These are phyloP conservation scores for Neospermospora avenae DNA, from an alignment of 2,329 filamentous ascomycete species.

Conservation along the genomic window DNA sequence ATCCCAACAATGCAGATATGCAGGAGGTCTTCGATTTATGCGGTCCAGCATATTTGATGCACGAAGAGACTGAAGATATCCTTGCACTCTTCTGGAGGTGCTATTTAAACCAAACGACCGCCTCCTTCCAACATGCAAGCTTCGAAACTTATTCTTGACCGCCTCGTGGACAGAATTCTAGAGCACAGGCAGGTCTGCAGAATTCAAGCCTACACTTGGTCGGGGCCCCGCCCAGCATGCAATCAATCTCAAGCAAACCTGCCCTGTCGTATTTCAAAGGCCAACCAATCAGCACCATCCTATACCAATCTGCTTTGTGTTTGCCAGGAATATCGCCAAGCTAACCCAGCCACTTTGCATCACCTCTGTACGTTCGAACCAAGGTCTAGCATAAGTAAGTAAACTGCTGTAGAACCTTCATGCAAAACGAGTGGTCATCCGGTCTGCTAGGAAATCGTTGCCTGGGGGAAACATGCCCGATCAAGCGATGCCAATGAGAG, in stretches of 20 bases:
- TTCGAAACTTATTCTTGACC: constrained; percentile 14
- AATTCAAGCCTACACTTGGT: constrained; percentile 7
- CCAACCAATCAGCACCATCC: constrained; percentile 12
- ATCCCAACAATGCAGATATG: constrained; percentile 15
- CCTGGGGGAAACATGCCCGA: constrained; percentile 17
- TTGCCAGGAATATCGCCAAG: constrained; percentile 22
- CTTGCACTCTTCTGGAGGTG: constrained; percentile 2
- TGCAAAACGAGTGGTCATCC: constrained; percentile 22
- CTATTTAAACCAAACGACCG: constrained; percentile 23
- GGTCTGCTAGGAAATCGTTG: constrained; percentile 17
- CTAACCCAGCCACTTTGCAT: constrained; percentile 23
- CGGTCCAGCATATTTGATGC: constrained; percentile 18
- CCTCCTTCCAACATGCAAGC: constrained; percentile 12
- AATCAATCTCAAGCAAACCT: constrained; percentile 24
- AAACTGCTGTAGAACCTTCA: constrained; percentile 22
- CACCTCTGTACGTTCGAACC: constrained; percentile 11
- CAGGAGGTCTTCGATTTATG: constrained; percentile 14
- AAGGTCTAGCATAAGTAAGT: constrained; percentile 7
- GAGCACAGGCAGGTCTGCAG: constrained; percentile 16
- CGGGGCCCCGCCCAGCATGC: constrained; percentile 2
- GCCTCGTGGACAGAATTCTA: constrained; percentile 8
- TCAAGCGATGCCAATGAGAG: constrained; percentile 18
- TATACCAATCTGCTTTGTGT: constrained; percentile 17
- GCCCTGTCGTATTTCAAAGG: constrained; percentile 10
- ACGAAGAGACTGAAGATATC: constrained; percentile 9